These are phyloP conservation scores for Trametes versicolor DNA, from an alignment of 1,284 basidiomycete species.

Conservation along the genomic window DNA sequence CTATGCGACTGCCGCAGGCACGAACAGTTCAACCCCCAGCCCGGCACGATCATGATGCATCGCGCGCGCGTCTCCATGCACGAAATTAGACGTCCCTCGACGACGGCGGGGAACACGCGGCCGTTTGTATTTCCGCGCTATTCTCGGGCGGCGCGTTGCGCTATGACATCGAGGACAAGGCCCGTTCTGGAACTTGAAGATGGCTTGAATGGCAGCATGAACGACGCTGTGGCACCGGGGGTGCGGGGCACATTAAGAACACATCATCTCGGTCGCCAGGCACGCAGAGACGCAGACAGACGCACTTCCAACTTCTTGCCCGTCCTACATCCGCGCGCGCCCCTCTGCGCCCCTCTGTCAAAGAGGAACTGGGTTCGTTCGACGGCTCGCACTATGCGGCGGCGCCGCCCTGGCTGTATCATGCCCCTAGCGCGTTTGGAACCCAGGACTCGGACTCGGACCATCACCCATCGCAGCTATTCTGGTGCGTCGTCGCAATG, in stretches of 20 bases:
- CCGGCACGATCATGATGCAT: background rate
- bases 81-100: background rate
- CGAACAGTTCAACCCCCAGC: slow-evolving; percentile 1
- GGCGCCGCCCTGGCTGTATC: background rate
- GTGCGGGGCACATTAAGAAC: background rate
- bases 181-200: background rate
- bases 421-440: too few relatives aligned
- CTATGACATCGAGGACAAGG: slow-evolving; percentile 2
- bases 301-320: background rate
- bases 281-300: too few relatives aligned
- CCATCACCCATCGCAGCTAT: background rate
- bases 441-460: too few relatives aligned
- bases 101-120: background rate
- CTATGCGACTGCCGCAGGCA: slow-evolving; percentile 9
- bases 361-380: too few relatives aligned
- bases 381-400: background rate
- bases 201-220: too few relatives aligned
- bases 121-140: background rate
- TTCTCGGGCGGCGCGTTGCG: background rate
- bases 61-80: background rate
- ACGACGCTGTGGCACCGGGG: background rate
- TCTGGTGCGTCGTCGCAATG: background rate
- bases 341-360: too few relatives aligned
- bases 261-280: slow-evolving; percentile 4
- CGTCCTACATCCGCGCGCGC: background rate